A percentile compares a stretch with the other conserved stretches of the same genome.
Conservation (phyloP, 352 stramenopile genomes). For the Thraustochytrium sp. region DNA sequence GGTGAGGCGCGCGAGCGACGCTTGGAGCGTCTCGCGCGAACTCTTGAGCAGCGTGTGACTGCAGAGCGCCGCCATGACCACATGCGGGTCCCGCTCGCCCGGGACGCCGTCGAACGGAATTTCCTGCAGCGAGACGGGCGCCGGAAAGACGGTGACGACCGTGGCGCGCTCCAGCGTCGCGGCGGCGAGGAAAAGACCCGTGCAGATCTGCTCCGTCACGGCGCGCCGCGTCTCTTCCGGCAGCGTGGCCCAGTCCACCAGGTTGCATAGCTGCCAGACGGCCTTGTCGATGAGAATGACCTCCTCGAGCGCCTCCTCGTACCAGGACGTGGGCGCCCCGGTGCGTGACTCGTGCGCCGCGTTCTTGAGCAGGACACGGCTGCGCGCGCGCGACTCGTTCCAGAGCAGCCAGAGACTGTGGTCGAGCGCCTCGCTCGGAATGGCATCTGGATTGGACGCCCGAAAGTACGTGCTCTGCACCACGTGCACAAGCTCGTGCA, state of each 20-base stretch:
- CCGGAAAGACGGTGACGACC: neutral
- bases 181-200: neutral
- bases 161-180: neutral
- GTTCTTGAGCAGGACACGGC: neutral
- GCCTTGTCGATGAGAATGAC: neutral
- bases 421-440: neutral
- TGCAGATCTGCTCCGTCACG: neutral
- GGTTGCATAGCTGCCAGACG: neutral
- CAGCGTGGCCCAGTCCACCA: neutral
- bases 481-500: neutral
- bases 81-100: neutral
- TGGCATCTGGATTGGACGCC: neutral
- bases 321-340: neutral
- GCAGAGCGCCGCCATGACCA: neutral
- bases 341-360: neutral
- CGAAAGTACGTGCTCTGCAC: conserved; percentile 1
- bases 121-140: neutral
- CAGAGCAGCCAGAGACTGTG: neutral
- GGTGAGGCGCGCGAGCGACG: too few relatives aligned
- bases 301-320: neutral
- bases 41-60: neutral
- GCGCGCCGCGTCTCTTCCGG: neutral
- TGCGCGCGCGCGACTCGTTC: neutral
- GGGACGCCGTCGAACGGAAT: neutral
- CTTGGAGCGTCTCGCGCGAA: too few relatives aligned